A percentile compares a stretch with the other conserved stretches of the same genome.
phyloP scores from a whole-genome alignment of 495 filamentous ascomycete species.

The Neurospora sp. region DNA sequence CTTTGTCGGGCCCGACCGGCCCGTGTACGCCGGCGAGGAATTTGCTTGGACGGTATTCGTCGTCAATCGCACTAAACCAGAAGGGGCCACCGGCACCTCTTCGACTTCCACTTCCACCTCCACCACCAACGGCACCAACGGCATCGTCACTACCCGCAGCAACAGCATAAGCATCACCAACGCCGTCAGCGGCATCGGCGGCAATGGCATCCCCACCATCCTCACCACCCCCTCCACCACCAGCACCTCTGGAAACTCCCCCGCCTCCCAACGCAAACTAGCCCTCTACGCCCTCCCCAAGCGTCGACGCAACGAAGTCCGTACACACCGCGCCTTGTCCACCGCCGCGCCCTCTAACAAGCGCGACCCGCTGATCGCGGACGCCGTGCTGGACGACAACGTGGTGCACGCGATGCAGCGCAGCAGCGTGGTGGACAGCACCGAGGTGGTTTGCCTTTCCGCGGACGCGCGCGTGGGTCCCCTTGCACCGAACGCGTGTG shows the following conservation, averaged over 20 bases:
- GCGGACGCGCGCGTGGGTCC: slow-evolving; percentile 78
- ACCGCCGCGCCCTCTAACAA: slow-evolving; percentile 20
- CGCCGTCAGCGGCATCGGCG: neutral
- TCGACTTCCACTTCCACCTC: neutral
- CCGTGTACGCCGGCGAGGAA: slow-evolving; percentile 53
- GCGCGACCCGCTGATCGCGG: slow-evolving; percentile 41
- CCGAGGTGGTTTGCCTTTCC: slow-evolving; percentile 70
- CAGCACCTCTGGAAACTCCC: neutral
- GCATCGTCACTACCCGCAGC: neutral
- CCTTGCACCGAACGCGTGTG: slow-evolving; percentile 64
- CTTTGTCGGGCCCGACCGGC: slow-evolving; percentile 45
- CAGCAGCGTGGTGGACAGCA: slow-evolving; percentile 56
- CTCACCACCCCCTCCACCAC: neutral
- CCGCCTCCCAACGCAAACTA: slow-evolving; percentile 48
- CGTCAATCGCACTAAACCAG: slow-evolving; percentile 57
- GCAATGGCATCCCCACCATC: neutral
- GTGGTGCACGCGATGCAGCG: slow-evolving; percentile 76
- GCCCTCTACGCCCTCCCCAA: slow-evolving; percentile 70
- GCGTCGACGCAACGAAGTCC: slow-evolving; percentile 55
- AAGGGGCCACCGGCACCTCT: neutral
- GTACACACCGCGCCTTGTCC: slow-evolving; percentile 46
- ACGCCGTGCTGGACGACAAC: slow-evolving; percentile 76
- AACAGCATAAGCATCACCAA: neutral
- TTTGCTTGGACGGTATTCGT: slow-evolving; percentile 87
- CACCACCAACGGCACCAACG: neutral